Evolutionary conservation across 106 monocot species (phyloP).

Genomic region (Phalaenopsis equestris): DNA sequence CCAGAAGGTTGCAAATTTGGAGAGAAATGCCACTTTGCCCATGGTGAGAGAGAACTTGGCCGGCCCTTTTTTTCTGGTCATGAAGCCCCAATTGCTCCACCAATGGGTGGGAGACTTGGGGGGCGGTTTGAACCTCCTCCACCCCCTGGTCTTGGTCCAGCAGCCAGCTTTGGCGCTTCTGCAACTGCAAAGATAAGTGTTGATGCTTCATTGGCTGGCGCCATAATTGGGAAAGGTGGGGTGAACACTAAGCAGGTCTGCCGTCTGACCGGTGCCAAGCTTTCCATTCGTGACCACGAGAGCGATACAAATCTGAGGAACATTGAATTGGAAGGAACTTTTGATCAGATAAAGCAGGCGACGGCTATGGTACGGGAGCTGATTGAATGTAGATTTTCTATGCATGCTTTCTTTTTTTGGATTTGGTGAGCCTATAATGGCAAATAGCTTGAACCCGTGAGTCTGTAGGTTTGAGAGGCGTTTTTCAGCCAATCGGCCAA

Average conservation of each 20-base stretch:
- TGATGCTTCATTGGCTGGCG: constrained; percentile 72
- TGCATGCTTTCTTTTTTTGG: too few relatives aligned
- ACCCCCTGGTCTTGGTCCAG: constrained; percentile 7
- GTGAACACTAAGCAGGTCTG: constrained; percentile 68
- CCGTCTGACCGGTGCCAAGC: constrained; percentile 52
- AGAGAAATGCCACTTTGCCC: constrained; percentile 42
- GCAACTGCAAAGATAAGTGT: constrained; percentile 79
- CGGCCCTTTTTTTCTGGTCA: constrained; percentile 14
- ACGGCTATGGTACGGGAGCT: constrained; percentile 55
- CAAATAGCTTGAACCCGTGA: too few relatives aligned
- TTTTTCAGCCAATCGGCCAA: too few relatives aligned
- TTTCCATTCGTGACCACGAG: constrained; percentile 69
- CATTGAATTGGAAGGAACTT: constrained; percentile 68
- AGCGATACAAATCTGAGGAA: constrained; percentile 56
- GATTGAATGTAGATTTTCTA: constrained; percentile 10
- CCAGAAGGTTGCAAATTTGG: constrained; percentile 50
- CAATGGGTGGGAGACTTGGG: background rate
- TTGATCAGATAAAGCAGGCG: constrained; percentile 73
- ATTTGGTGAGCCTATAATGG: too few relatives aligned
- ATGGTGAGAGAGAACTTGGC: constrained; percentile 38
- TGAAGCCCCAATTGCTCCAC: background rate
- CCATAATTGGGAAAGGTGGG: constrained; percentile 74
- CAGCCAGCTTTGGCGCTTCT: constrained; percentile 48
- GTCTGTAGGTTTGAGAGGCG: too few relatives aligned
- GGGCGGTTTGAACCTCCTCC: constrained; percentile 22